Percentiles rank a stretch among this genome's conserved stretches.
Conservation (phyloP, 148 eudicot species). For the Camellia granthamiana region DNA sequence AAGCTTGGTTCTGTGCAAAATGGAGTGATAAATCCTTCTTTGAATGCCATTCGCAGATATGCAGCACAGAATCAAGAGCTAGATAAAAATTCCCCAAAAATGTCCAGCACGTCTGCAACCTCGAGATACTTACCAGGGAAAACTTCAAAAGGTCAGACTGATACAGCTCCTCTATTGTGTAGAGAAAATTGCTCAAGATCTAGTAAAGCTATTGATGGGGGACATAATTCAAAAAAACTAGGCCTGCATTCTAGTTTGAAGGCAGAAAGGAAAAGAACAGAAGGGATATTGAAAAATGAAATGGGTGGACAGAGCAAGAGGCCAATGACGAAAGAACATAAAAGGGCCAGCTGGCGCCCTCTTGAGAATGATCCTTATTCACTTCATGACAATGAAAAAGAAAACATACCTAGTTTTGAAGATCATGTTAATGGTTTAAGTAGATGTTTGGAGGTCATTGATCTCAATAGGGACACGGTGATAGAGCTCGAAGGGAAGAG, state of each 20-base stretch:
- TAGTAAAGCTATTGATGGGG: slow-evolving; percentile 9
- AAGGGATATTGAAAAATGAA: slow-evolving; percentile 8
- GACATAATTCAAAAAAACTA: not conserved
- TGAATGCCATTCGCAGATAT: not conserved
- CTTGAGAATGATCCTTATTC: slow-evolving; percentile 2
- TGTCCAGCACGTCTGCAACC: not conserved
- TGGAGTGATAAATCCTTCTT: not conserved
- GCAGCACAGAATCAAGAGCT: not conserved
- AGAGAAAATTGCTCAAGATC: slow-evolving; percentile 17
- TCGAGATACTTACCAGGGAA: slow-evolving; percentile 2
- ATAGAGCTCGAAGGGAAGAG: slow-evolving; percentile 10
- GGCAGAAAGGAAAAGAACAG: slow-evolving; percentile 13
- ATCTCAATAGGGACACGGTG: slow-evolving; percentile 18
- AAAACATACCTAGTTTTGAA: slow-evolving; percentile 14
- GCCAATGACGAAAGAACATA: slow-evolving; percentile 7
- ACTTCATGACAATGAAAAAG: slow-evolving; percentile 8
- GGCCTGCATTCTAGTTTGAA: slow-evolving; percentile 7
- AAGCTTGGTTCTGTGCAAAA: slow-evolving; percentile 1
- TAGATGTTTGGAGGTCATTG: slow-evolving; percentile 22
- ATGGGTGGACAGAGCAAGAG: slow-evolving; percentile 11
- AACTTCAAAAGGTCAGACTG: not conserved
- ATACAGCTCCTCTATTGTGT: not conserved
- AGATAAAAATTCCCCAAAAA: slow-evolving; percentile 5
- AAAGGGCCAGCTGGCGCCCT: not conserved
- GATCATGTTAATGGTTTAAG: slow-evolving; percentile 24